Percentiles rank a stretch among this genome's conserved stretches.
Evolutionary conservation across 768 basidiomycete genomes (phyloP).

Genomic region (Leccinum barrowsii): DNA sequence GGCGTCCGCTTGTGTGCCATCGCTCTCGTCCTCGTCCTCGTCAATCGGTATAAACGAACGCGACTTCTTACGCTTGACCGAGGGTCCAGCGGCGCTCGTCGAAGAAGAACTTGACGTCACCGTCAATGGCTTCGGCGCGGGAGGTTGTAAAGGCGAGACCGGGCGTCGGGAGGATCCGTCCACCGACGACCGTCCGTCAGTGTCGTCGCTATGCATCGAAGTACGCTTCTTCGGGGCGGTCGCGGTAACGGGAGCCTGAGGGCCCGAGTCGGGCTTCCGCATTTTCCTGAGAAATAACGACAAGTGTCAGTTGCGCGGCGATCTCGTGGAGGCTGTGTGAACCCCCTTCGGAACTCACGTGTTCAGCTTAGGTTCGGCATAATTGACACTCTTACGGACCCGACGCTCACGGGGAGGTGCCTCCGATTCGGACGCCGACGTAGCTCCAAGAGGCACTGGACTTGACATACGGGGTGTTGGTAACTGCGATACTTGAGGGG

Average conservation of each 20-base stretch:
- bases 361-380: conserved; percentile 84
- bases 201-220: conserved; percentile 36
- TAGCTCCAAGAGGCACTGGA: conserved; percentile 36
- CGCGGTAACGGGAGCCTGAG: conserved; percentile 32
- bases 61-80: conserved; percentile 52
- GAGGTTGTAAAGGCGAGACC: conserved; percentile 26
- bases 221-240: conserved; percentile 42
- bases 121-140: conserved; percentile 37
- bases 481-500: conserved; percentile 34
- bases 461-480: conserved; percentile 53
- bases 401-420: conserved; percentile 45
- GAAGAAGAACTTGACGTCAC: conserved; percentile 34
- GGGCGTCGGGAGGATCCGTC: conserved; percentile 33
- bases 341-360: conserved; percentile 51
- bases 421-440: conserved; percentile 33
- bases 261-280: conserved; percentile 72
- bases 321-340: neutral
- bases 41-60: conserved; percentile 43
- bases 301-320: conserved; percentile 6
- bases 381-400: conserved; percentile 77
- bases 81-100: conserved; percentile 15
- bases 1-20: conserved; percentile 68
- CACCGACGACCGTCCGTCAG: conserved; percentile 39
- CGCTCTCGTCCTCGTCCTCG: conserved; percentile 55
- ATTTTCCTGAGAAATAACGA: conserved; percentile 58